A percentile compares a stretch with the other conserved stretches of the same genome.
Conservation (phyloP, 2,329 filamentous ascomycete genomes). For the Penicillium rolfsii region DNA sequence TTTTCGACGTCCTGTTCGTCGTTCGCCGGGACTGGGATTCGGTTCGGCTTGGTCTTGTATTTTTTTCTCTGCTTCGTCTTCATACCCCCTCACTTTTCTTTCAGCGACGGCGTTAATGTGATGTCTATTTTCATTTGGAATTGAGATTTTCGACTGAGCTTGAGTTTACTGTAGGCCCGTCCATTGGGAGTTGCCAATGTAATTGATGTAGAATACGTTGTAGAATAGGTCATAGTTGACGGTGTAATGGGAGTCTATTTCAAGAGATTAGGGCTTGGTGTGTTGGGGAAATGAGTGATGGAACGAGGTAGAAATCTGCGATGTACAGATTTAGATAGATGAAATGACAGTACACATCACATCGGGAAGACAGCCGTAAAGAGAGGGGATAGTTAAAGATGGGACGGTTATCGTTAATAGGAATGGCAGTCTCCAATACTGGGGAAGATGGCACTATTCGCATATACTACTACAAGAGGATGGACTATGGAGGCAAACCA, state of each 20-base stretch:
- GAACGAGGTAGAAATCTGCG: no score
- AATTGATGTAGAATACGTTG: background rate
- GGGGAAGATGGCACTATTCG: no score
- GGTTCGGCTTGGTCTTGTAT: background rate
- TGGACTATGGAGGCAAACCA: no score
- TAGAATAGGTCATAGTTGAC: background rate
- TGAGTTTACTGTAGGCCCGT: background rate
- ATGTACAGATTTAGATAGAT: no score
- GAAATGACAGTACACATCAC: no score
- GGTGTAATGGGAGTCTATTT: background rate
- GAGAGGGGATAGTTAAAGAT: no score
- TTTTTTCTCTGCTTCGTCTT: background rate
- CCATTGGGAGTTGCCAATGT: background rate
- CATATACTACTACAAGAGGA: no score
- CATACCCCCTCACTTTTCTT: conserved; percentile 5
- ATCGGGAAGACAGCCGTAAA: no score
- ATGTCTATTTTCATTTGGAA: background rate
- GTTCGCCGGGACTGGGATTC: no score
- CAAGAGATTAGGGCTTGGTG: background rate
- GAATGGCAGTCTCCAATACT: no score
- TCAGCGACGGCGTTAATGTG: conserved; percentile 19
- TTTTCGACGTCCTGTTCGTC: background rate
- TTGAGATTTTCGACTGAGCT: background rate
- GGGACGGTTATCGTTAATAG: no score
- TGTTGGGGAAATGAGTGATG: no score